These are phyloP conservation scores for Alternaria novae-zelandiae DNA, from an alignment of 2,329 filamentous ascomycete genomes.

Conservation along the genomic window DNA sequence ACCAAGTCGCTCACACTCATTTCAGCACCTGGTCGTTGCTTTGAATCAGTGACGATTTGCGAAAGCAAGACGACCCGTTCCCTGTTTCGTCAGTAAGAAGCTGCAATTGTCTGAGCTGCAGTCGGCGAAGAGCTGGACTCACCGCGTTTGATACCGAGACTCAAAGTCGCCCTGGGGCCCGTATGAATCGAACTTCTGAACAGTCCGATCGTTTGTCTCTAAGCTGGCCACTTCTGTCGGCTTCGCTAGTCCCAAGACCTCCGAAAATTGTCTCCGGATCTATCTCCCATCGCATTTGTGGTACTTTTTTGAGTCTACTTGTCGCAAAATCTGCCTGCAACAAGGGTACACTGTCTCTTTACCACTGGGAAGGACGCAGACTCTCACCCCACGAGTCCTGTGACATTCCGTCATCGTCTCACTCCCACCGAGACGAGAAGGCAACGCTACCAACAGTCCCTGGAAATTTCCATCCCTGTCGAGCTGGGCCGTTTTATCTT, in stretches of 20 bases:
- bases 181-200: slow-evolving; percentile 47
- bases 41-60: slow-evolving; percentile 44
- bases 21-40: slow-evolving; percentile 44
- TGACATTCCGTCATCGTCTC: slow-evolving; percentile 18
- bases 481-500: slow-evolving; percentile 46
- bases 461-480: slow-evolving; percentile 35
- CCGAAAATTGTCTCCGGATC: slow-evolving; percentile 31
- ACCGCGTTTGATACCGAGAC: slow-evolving; percentile 37
- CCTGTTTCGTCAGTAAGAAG: slow-evolving; percentile 40
- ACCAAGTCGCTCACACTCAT: slow-evolving; percentile 42
- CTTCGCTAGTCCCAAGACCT: slow-evolving; percentile 40
- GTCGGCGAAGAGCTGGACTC: slow-evolving; percentile 36
- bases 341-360: slow-evolving; percentile 29
- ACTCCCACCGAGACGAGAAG: slow-evolving; percentile 20
- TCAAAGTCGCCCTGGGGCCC: slow-evolving; percentile 46
- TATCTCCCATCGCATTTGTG: slow-evolving; percentile 22
- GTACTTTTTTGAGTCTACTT: slow-evolving; percentile 23
- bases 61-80: slow-evolving; percentile 31
- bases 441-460: slow-evolving; percentile 3
- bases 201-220: slow-evolving; percentile 44
- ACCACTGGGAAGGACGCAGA: slow-evolving; percentile 20
- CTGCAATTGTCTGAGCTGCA: slow-evolving; percentile 36
- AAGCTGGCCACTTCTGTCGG: slow-evolving; percentile 33
- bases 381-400: slow-evolving; percentile 21
- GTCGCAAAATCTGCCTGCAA: slow-evolving; percentile 32